Conservation (phyloP, 306 rosid species). For the Vicia sativa region DNA sequence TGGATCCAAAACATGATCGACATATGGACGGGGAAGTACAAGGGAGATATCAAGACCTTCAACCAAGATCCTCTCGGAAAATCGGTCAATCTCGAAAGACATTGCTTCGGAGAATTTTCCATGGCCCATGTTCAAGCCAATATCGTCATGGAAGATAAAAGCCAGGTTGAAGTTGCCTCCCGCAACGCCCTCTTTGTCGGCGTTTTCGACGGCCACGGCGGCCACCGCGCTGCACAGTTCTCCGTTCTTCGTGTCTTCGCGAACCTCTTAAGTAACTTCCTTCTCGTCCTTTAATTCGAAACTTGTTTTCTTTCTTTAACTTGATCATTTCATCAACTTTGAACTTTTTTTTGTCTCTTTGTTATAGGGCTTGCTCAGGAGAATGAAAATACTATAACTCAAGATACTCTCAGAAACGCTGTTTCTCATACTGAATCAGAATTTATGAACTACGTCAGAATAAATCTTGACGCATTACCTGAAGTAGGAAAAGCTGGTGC, state of each 20-base stretch:
- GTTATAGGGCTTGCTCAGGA: conserved; percentile 60
- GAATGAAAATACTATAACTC: conserved; percentile 53
- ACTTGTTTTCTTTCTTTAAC: neutral
- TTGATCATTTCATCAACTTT: neutral
- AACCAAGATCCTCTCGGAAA: conserved; percentile 54
- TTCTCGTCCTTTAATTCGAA: neutral
- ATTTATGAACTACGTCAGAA: conserved; percentile 69
- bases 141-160: conserved; percentile 67
- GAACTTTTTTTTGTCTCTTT: neutral
- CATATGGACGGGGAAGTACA: neutral
- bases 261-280: conserved; percentile 59
- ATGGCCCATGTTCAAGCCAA: conserved; percentile 83
- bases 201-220: conserved; percentile 92
- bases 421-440: conserved; percentile 78
- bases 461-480: conserved; percentile 53
- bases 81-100: conserved; percentile 60
- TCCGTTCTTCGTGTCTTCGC: conserved; percentile 55
- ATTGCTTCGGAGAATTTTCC: conserved; percentile 71
- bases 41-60: neutral
- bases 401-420: conserved; percentile 60
- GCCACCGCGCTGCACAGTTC: conserved; percentile 62
- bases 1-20: neutral
- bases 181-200: conserved; percentile 64
- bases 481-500: conserved; percentile 72
- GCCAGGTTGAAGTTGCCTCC: conserved; percentile 76